Percentiles rank a stretch among this genome's conserved stretches.
Evolutionary conservation across 371 early-diverging fungal genomes (phyloP).

Genomic region (Zancudomyces culisetae): DNA sequence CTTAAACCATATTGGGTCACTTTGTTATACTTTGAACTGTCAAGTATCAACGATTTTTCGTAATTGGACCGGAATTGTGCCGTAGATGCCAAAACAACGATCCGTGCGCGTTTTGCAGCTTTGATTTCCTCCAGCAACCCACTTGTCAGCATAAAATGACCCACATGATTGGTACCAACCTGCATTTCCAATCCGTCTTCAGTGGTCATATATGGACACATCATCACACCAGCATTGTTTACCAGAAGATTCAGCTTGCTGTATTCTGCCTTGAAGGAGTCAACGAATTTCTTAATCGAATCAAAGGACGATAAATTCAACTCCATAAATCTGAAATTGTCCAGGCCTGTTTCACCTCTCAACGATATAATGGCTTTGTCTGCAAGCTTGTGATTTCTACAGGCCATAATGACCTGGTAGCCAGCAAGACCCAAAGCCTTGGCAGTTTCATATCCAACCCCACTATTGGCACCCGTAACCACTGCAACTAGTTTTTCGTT

Average conservation of each 20-base stretch:
- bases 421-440: conserved; percentile 22
- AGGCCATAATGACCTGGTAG: conserved; percentile 28
- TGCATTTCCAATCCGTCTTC: conserved; percentile 53
- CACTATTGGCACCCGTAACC: conserved; percentile 17
- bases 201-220: conserved; percentile 33
- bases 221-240: conserved; percentile 53
- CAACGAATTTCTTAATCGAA: conserved; percentile 32
- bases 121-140: conserved; percentile 39
- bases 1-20: conserved; percentile 29
- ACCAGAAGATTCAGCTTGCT: conserved; percentile 38
- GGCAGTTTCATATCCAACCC: conserved; percentile 23
- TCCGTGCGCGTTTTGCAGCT: conserved; percentile 19
- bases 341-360: conserved; percentile 29
- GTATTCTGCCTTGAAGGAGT: conserved; percentile 25
- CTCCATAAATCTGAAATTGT: conserved; percentile 29
- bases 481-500: background rate
- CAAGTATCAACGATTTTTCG: conserved; percentile 22
- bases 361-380: conserved; percentile 29
- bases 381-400: conserved; percentile 29
- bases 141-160: conserved; percentile 44
- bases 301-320: conserved; percentile 36
- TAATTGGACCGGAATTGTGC: conserved; percentile 25
- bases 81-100: conserved; percentile 29
- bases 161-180: conserved; percentile 60
- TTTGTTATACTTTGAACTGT: conserved; percentile 17